Evolutionary conservation across 1,139 yeast species (phyloP), one percentile per base, ranked within the genome.

Genomic region (Sugiyamaella sp.): DNA sequence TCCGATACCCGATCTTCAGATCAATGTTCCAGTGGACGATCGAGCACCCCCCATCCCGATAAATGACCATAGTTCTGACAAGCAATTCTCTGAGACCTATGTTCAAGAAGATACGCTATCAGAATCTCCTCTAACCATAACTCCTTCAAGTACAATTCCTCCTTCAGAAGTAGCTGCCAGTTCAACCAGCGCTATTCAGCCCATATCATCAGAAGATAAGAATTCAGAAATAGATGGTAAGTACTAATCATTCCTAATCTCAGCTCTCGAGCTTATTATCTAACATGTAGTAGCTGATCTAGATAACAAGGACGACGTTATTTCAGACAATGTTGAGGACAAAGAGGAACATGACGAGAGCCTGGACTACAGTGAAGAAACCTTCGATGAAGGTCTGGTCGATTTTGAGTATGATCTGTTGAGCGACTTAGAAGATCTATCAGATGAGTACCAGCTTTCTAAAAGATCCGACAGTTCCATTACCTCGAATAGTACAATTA

Each of bases 1-100:
- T 4, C 46, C 20, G 1, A 22, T 12, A 6, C 48, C 46, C 12
- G 47, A 33, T 21, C 37, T 49, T 10, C 52, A 49, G 38, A 42
- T 49, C 22, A 49, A 49, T 41, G 39, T 42, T 10, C 52, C 52
- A 10, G 47, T 49, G 4, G 32, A 41, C 24, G 42, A 35, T n/a
- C 19, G 35, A 37, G 27, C 19, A 16, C 47, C 33, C 20, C 37
- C 37, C 2, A 27, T 24, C 12, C 33, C 22, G 10, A 9, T 27
- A 5, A 20, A 33, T 8, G 35, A 29, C 4, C 35, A 5, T 10
- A 8, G 8, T 29, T 12, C 35, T 29, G 35, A 29, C 8, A 29
- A 29, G 35, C 35, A 29, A 12, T 12, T 29, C 14, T 29, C 35
- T 8, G 35, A 12, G 14, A 4, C 35, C n/a, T n/a, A n/a, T n/a